phyloP scores from a whole-genome alignment of 768 basidiomycete species.

The Coprinellus aureogranulatus region DNA sequence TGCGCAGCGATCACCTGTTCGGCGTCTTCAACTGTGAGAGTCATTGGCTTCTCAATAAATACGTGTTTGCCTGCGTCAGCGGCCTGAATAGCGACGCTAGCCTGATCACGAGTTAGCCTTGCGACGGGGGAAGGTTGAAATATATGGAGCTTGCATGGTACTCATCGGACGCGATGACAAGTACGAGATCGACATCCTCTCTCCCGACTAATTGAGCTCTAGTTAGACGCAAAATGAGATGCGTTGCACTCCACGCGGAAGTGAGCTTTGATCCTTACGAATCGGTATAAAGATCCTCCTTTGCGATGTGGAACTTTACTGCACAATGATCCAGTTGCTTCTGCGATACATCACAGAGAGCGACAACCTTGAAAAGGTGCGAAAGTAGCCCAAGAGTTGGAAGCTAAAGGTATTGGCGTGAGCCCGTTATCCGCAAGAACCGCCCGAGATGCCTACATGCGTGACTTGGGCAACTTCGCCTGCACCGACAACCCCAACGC shows the following conservation, averaged over 20 bases:
- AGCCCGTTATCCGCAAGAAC: background rate
- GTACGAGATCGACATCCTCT: constrained; percentile 1
- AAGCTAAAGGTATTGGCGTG: background rate
- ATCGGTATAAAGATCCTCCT: background rate
- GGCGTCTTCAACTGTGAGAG: background rate
- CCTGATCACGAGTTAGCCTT: background rate
- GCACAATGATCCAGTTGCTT: background rate
- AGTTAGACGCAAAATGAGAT: no score
- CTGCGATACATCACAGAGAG: background rate
- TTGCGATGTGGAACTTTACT: constrained; percentile 1
- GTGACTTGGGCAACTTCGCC: constrained; percentile 1
- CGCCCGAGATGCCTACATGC: background rate
- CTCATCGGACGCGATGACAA: constrained; percentile 2
- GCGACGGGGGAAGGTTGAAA: background rate
- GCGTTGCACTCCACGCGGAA: no score
- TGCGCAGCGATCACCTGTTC: background rate
- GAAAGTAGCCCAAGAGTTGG: constrained; percentile 3
- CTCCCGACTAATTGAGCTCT: background rate
- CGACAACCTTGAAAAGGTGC: background rate
- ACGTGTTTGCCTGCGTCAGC: constrained; percentile 2
- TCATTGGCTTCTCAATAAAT: constrained; percentile 3
- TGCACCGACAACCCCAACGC: background rate
- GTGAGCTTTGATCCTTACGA: no score
- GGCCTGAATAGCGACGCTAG: background rate
- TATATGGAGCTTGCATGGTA: background rate